phyloP scores from a whole-genome alignment of 1,284 basidiomycete species.

The Rugosomyces carneus region DNA sequence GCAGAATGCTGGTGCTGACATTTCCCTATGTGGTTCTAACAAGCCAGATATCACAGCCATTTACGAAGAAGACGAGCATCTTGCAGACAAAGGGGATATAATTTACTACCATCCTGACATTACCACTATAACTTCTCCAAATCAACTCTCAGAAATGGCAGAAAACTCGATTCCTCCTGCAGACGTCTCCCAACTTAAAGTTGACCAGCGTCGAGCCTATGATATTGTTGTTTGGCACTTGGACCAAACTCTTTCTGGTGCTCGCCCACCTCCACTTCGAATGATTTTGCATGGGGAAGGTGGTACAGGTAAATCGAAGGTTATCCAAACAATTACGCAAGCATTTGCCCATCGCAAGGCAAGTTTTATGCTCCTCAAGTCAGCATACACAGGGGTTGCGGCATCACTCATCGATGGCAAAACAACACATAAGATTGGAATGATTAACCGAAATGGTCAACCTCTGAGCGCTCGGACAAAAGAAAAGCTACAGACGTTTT shows the following conservation, averaged over 20 bases:
- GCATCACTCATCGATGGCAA: not conserved
- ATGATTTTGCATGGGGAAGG: conserved; percentile 27
- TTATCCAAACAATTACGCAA: conserved; percentile 26
- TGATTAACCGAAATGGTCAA: too few species aligned
- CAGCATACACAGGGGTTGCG: not conserved
- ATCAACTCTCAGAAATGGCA: too few species aligned
- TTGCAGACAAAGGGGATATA: too few species aligned
- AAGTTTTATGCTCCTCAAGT: not conserved
- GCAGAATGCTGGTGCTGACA: too few species aligned
- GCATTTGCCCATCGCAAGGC: conserved; percentile 16
- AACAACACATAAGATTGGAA: too few species aligned
- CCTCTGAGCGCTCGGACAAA: too few species aligned
- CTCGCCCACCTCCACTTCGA: conserved; percentile 15
- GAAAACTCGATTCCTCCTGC: not conserved
- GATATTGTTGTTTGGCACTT: conserved; percentile 19
- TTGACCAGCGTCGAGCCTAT: not conserved
- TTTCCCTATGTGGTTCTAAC: too few species aligned
- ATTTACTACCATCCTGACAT: too few species aligned
- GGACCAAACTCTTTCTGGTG: not conserved
- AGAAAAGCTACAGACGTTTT: too few species aligned
- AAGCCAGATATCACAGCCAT: too few species aligned
- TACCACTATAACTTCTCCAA: too few species aligned
- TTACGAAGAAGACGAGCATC: too few species aligned
- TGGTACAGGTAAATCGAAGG: conserved; percentile 24
- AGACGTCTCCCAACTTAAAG: not conserved